Evolutionary conservation across 371 early-diverging fungal species (phyloP).

Genomic region (Synchytrium microbalum): DNA sequence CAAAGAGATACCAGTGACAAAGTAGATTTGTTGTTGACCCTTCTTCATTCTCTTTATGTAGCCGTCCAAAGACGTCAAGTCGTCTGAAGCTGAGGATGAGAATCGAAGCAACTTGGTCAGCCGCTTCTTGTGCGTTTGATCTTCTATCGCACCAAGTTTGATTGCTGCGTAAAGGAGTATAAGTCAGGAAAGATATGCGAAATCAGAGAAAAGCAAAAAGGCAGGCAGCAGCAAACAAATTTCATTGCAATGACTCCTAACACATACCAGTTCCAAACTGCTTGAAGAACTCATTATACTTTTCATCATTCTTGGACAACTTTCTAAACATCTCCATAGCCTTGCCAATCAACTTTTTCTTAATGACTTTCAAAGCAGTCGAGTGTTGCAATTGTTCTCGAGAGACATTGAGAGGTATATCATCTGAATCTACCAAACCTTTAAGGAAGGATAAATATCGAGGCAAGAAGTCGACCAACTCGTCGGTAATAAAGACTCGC

Average conservation of each 20-base stretch:
- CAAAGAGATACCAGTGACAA: constrained; percentile 64
- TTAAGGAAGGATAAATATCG: constrained; percentile 50
- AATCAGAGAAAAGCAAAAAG: constrained; percentile 3
- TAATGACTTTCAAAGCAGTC: constrained; percentile 67
- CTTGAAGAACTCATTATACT: constrained; percentile 65
- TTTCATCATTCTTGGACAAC: constrained; percentile 64
- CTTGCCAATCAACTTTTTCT: constrained; percentile 79
- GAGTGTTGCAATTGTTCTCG: constrained; percentile 91
- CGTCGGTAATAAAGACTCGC: constrained; percentile 94
- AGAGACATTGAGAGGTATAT: constrained; percentile 91
- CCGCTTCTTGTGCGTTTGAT: constrained; percentile 55
- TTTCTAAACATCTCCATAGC: constrained; percentile 73
- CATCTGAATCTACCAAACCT: constrained; percentile 87
- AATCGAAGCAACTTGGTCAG: constrained; percentile 75
- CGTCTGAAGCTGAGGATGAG: constrained; percentile 45
- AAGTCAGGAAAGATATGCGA: constrained; percentile 5
- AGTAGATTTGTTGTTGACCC: constrained; percentile 84
- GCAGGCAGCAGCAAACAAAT: constrained; percentile 7
- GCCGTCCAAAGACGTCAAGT: constrained; percentile 61
- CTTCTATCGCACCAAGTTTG: constrained; percentile 83
- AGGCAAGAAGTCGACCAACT: constrained; percentile 59
- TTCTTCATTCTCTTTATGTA: constrained; percentile 84
- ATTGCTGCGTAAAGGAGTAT: constrained; percentile 29
- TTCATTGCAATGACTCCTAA: background rate
- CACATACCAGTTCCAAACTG: constrained; percentile 46